Evolutionary conservation across 176 grass and related monocot species (phyloP), one percentile per base, ranked within the genome.

Genomic region (Oryza officinalis): DNA sequence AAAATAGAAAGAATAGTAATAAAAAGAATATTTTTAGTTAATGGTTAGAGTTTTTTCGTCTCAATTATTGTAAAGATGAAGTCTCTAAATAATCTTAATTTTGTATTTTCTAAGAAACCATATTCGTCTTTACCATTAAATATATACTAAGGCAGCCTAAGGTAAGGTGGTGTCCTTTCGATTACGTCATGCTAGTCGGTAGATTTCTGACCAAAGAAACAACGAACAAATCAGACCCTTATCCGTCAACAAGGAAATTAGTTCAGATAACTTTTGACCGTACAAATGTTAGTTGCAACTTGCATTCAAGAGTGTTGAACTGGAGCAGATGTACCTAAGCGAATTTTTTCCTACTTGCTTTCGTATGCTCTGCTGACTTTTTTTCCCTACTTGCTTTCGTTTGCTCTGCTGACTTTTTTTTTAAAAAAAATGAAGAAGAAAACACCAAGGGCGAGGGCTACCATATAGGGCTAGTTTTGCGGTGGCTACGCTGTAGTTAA

Each of bases 191-290:
- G 35, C 6, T 82, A 72, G 27, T 30, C 33, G 13, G 46, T 52
- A 28, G 25, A 13, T 69, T 54, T 52, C 57, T 66, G 26, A 33
- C 63, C 14, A 59, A 41, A 38, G 4, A 67, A 41, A 33, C 44
- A 41, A n/a, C 81, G 17, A 69, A 13, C 82, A 74, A 69, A 84
- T 49, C 75, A 10, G 54, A 43, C 2, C 50, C 50, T 54, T 54
- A 54, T 54, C 50, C 50, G 50, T 54, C 50, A 54, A 54, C 17
- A 54, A 22, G 17, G 8, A 20, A 20, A 54, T 54, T 54, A 22
- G 18, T 14, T 22, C 50, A 54, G 17, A 22, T 20, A 22, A 54
- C 18, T 17, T 52, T 52, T 54, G 50, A 54, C 5, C 50, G 50
- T 54, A 22, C 17, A 22, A 50, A 50, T 18, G 47, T 50, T 59